Base-by-base conservation (phyloP, 2,329 filamentous ascomycete genomes). In the Sclerotinia trifoliorum region DNA sequence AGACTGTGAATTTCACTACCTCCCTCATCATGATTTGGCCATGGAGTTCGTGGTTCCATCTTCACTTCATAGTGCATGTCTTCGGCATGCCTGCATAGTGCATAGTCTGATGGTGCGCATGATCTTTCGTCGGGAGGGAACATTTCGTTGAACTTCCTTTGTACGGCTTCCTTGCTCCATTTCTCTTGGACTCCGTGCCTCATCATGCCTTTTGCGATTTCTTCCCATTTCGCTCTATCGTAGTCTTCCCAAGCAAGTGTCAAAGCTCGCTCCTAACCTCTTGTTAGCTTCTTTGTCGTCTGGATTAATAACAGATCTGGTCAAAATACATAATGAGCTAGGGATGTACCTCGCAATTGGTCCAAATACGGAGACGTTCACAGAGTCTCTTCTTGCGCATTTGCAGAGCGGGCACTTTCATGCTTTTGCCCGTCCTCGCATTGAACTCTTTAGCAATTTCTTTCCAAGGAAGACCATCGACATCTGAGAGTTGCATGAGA, bases 371-470 rank as follows among this genome's bases (percentile, higher is more conserved):
- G 64, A 79, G 71, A 68, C 75, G 75, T 69, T 79, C 76, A 52
- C 78, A 71, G 11, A 79, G 72, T 32, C 78, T 74, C 71, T 77
- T 78, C 66, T 78, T 77, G 35, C 77, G 74, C 78, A 79, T 80
- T 69, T 79, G 78, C 52, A 80, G 71, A 52, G 78, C 78, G 26
- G 78, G 74, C 63, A 77, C 73, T 48, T 74, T 73, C 71, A 76
- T 77, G 21, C 70, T 71, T 29, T 76, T 75, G 42, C 75, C 73
- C 46, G 72, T 75, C 61, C 72, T 69, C 39, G 75, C 74, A 51
- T 76, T 75, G 70, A 78, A 79, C 32, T 70, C 72, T 35, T 65
- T 68, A 21, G 72, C 72, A 49, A 79, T 75, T 17, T 75, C 74
- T 64, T 79, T 79, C 78, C 78, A 80, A 24, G 75, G 74, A 13